A percentile compares a stretch with the other conserved stretches of the same genome.
phyloP scores from a whole-genome alignment of 164 flowering plant genomes.

The Buxus sempervirens region DNA sequence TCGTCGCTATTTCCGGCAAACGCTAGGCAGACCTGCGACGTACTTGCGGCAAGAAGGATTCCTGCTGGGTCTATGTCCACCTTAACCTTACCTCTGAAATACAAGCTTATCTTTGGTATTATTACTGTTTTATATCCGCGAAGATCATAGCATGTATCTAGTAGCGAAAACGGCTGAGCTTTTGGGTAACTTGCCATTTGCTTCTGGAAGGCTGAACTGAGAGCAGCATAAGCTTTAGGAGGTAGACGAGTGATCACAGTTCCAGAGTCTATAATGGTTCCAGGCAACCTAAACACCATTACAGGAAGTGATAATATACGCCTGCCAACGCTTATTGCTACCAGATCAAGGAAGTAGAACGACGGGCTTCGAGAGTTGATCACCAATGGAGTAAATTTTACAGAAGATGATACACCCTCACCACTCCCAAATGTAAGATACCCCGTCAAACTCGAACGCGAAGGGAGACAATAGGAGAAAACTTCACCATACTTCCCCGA shows the following conservation, averaged over 20 bases:
- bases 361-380: slow-evolving; percentile 21
- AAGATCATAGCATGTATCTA: slow-evolving; percentile 22
- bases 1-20: slow-evolving; percentile 29
- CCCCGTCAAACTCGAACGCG: slow-evolving; percentile 20
- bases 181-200: slow-evolving; percentile 22
- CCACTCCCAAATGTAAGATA: slow-evolving; percentile 29
- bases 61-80: not conserved
- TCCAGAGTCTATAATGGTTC: slow-evolving; percentile 46
- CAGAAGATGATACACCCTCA: slow-evolving; percentile 9
- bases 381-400: slow-evolving; percentile 43
- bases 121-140: not conserved
- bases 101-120: slow-evolving; percentile 31
- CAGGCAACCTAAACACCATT: slow-evolving; percentile 5
- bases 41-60: not conserved
- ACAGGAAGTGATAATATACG: slow-evolving; percentile 16
- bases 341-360: slow-evolving; percentile 34
- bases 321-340: slow-evolving; percentile 30
- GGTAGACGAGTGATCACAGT: slow-evolving; percentile 41
- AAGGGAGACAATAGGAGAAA: slow-evolving; percentile 59
- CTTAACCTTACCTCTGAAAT: slow-evolving; percentile 22
- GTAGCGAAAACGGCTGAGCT: not conserved
- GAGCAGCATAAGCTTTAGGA: slow-evolving; percentile 30
- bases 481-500: slow-evolving; percentile 27
- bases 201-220: slow-evolving; percentile 23
- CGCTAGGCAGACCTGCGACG: slow-evolving; percentile 37